These are phyloP conservation scores for Elsinoe fawcettii DNA, from an alignment of 2,329 filamentous ascomycete species.

Conservation along the genomic window DNA sequence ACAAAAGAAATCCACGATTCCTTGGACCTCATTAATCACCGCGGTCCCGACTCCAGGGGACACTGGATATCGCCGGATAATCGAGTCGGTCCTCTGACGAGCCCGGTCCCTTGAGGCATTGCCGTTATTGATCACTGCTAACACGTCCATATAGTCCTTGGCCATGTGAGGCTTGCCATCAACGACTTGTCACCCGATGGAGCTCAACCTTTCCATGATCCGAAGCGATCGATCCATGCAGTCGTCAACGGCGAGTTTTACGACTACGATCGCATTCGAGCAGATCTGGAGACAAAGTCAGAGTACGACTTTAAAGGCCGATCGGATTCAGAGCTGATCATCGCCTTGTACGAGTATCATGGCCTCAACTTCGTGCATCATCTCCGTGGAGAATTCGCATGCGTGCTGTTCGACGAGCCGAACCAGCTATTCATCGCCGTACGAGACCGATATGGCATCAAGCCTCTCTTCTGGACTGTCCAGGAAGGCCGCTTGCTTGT, in stretches of 20 bases:
- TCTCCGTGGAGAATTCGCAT: constrained; percentile 49
- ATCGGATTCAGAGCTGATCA: constrained; percentile 46
- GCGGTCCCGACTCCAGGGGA: constrained; percentile 41
- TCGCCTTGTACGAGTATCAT: constrained; percentile 46
- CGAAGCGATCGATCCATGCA: constrained; percentile 40
- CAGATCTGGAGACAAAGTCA: constrained; percentile 28
- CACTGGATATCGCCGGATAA: constrained; percentile 40
- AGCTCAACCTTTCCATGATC: constrained; percentile 38
- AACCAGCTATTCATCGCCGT: constrained; percentile 40
- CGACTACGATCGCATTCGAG: constrained; percentile 42
- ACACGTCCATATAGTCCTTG: constrained; percentile 32
- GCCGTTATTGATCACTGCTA: constrained; percentile 17
- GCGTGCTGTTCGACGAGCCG: constrained; percentile 45
- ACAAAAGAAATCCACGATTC: constrained; percentile 24
- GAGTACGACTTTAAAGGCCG: constrained; percentile 40
- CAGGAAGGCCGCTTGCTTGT: constrained; percentile 37
- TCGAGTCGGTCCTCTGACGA: constrained; percentile 33
- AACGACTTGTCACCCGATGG: constrained; percentile 45
- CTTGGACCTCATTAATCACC: constrained; percentile 36
- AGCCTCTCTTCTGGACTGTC: constrained; percentile 48
- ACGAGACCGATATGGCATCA: constrained; percentile 51
- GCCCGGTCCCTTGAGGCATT: constrained; percentile 8
- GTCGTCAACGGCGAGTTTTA: constrained; percentile 57
- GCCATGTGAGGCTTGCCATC: constrained; percentile 46
- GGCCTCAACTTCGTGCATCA: constrained; percentile 41